A percentile compares a stretch with the other conserved stretches of the same genome.
Conservation (phyloP, 371 early-diverging fungal species). For the Apophysomyces variabilis region DNA sequence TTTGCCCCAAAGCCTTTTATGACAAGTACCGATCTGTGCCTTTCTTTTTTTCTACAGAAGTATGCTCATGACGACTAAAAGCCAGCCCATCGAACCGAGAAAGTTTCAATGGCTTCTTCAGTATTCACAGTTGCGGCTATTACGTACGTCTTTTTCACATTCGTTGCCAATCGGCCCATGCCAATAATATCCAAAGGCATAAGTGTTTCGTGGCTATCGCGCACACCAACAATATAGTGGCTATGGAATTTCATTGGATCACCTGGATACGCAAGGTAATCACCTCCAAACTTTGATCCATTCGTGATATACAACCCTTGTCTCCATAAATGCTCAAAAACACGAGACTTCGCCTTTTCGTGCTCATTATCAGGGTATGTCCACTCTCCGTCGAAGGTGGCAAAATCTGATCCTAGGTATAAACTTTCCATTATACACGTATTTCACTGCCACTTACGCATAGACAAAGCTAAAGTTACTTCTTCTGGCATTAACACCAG, state of each 20-base stretch:
- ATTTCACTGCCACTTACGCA: conserved; percentile 28
- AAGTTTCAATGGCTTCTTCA: conserved; percentile 14
- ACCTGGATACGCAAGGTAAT: conserved; percentile 63
- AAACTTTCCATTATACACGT: neutral
- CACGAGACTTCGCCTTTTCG: conserved; percentile 34
- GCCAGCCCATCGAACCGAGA: conserved; percentile 54
- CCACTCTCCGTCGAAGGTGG: conserved; percentile 18
- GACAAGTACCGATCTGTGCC: too few relatives aligned
- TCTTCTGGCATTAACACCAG: conserved; percentile 59
- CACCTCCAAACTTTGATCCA: conserved; percentile 70
- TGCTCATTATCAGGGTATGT: conserved; percentile 28
- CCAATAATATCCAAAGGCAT: conserved; percentile 45
- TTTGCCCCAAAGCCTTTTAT: too few relatives aligned
- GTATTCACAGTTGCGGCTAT: conserved; percentile 26
- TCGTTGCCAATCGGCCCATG: conserved; percentile 57
- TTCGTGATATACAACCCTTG: conserved; percentile 54
- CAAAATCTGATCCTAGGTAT: conserved; percentile 7
- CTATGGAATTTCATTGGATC: conserved; percentile 62
- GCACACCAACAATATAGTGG: conserved; percentile 49
- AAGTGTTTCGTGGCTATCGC: conserved; percentile 15
- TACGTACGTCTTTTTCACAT: conserved; percentile 58
- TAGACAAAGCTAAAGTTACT: conserved; percentile 44
- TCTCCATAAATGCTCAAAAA: conserved; percentile 61
- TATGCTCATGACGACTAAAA: conserved; percentile 22
- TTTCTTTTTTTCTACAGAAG: too few relatives aligned